Evolutionary conservation across 2,329 filamentous ascomycete species (phyloP), one percentile per base, ranked within the genome.

Genomic region (Talaromyces rugulosus): DNA sequence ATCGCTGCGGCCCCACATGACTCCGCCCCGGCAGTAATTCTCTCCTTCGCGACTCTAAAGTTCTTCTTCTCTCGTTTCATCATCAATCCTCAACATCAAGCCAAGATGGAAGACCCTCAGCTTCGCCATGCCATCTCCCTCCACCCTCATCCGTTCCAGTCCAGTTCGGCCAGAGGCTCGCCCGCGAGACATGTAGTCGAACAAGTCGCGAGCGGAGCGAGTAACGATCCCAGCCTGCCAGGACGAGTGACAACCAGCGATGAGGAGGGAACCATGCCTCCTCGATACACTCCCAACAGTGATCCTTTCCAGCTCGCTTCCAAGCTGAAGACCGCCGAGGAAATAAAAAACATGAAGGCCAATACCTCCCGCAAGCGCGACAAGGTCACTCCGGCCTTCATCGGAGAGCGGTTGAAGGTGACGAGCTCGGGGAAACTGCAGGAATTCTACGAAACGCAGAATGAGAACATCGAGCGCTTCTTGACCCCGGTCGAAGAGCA

Each of bases 401-500:
- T 67, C 34, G 67, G 65, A 8, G 71, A 70, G 56, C 50, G 66
- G 63, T 63, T 68, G 64, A 57, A 51, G 14, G 47, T 64, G 54
- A 51, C 64, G 11, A 51, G 40, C 12, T 63, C 61, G 16, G 82
- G 80, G 66, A 87, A 85, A 70, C 74, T 98, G 16, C 84, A 90
- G 70, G 85, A 86, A 57, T 98, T 97, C 79, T 98, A 98, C 81
- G 85, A 91, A 73, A 83, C 83, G 33, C 94, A 99, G 74, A 99
- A 99, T 74, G 91, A 93, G 74, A 93, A 91, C 69, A 99, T 99
- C 67, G 87, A 96, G 79, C 87, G 91, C 11, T 85, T 97, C 78
- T 83, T 98, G 66, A 97, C 96, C 79, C 89, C 90, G 2, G 94
- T 98, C 2, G 92, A 96, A 71, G 92, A 97, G 72, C 95, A 98